Conservation (phyloP, 2,329 filamentous ascomycete genomes). For the Graphilbum fragrans region DNA sequence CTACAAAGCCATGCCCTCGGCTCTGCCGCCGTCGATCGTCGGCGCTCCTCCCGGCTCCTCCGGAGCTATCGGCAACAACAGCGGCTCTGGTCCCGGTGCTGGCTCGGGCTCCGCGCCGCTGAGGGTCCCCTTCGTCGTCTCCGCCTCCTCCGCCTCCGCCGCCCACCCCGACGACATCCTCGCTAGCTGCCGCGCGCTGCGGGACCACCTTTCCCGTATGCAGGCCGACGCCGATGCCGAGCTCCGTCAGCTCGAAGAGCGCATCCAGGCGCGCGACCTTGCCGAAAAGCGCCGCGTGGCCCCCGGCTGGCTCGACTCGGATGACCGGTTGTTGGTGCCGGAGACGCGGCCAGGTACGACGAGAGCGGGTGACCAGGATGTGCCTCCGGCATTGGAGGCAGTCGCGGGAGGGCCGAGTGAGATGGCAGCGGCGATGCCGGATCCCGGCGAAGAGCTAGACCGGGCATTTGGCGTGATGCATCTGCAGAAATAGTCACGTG, state of each 20-base stretch:
- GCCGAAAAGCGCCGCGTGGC: conserved; percentile 71
- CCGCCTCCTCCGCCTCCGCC: conserved; percentile 64
- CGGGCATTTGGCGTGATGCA: conserved; percentile 9
- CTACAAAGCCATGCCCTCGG: conserved; percentile 81
- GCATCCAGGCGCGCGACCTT: conserved; percentile 51
- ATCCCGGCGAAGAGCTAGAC: conserved; percentile 8
- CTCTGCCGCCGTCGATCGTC: conserved; percentile 60
- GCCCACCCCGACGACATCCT: conserved; percentile 82
- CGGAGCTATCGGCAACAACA: conserved; percentile 16
- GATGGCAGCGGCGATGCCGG: conserved; percentile 8
- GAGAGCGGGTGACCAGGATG: too few species aligned
- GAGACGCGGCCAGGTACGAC: conserved; percentile 38
- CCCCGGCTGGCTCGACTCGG: conserved; percentile 70
- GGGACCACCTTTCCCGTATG: conserved; percentile 60
- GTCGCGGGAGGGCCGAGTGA: conserved; percentile 5
- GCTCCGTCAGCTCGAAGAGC: conserved; percentile 58
- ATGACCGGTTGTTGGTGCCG: conserved; percentile 56
- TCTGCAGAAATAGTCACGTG: conserved; percentile 1
- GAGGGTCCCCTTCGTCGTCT: conserved; percentile 53
- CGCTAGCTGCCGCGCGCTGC: conserved; percentile 66
- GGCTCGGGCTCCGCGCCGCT: conserved; percentile 29
- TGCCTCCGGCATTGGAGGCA: conserved; percentile 14
- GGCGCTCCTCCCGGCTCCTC: conserved; percentile 19
- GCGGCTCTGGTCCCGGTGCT: conserved; percentile 13
- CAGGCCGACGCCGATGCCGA: conserved; percentile 55